Percentiles rank a stretch among this genome's conserved stretches.
Evolutionary conservation across 2,329 filamentous ascomycete species (phyloP).

Genomic region (Diaporthe vexans): DNA sequence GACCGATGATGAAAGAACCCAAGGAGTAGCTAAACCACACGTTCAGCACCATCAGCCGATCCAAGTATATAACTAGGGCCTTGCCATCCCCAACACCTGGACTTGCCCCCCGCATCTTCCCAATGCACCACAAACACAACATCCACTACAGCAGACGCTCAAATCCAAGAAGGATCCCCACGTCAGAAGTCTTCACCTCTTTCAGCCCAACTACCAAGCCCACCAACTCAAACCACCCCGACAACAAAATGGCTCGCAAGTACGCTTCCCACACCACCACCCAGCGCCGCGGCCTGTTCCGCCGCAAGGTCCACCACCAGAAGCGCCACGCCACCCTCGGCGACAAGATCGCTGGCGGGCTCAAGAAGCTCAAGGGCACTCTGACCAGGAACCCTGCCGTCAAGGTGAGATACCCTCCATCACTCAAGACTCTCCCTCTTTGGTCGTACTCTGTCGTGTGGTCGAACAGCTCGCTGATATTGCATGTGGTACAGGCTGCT

Average conservation of each 20-base stretch:
- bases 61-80: slow-evolving; percentile 9
- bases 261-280: slow-evolving; percentile 46
- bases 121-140: slow-evolving; percentile 11
- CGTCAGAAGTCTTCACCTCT: slow-evolving; percentile 26
- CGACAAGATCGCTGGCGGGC: slow-evolving; percentile 83
- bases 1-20: slow-evolving; percentile 25
- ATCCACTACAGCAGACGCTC: slow-evolving; percentile 2
- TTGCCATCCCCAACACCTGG: neutral
- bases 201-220: slow-evolving; percentile 9
- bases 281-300: slow-evolving; percentile 45
- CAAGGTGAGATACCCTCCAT: slow-evolving; percentile 65
- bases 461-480: slow-evolving; percentile 24
- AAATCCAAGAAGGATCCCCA: slow-evolving; percentile 22
- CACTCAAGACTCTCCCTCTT: neutral
- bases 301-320: slow-evolving; percentile 66
- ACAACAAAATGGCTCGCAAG: slow-evolving; percentile 37
- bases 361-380: slow-evolving; percentile 80
- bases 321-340: slow-evolving; percentile 77
- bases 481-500: slow-evolving; percentile 67
- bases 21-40: neutral
- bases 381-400: slow-evolving; percentile 77
- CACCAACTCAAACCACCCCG: neutral
- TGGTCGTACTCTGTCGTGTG: slow-evolving; percentile 33
- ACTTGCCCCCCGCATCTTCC: neutral
- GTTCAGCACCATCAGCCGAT: neutral